These are phyloP conservation scores for Microbotryum silenes-acaulis DNA, from an alignment of 1,284 basidiomycete species.

Conservation along the genomic window DNA sequence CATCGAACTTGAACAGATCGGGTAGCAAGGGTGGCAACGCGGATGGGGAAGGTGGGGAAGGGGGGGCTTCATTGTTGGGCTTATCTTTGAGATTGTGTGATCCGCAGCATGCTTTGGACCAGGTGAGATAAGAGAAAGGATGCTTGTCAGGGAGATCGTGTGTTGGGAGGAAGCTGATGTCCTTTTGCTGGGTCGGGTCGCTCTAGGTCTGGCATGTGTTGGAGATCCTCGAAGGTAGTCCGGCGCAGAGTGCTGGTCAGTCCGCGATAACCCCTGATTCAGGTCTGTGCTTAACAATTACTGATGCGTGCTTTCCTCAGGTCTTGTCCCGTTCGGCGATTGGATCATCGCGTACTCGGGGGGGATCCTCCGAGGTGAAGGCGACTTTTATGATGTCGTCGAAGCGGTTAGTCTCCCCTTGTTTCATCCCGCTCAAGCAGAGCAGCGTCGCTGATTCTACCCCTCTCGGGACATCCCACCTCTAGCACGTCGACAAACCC, in stretches of 20 bases:
- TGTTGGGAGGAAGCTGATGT: background rate
- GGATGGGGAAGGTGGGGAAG: slow-evolving; percentile 15
- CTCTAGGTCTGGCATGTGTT: slow-evolving; percentile 84
- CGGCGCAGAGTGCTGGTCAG: slow-evolving; percentile 69
- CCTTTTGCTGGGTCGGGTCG: background rate
- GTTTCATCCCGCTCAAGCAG: background rate
- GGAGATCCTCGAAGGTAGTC: slow-evolving; percentile 90
- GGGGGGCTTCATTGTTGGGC: slow-evolving; percentile 67
- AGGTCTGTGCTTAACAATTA: background rate
- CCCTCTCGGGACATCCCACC: background rate
- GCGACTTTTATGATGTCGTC: slow-evolving; percentile 93
- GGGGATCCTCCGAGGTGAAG: slow-evolving; percentile 81
- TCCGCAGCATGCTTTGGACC: slow-evolving; percentile 77
- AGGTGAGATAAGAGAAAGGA: slow-evolving; percentile 38
- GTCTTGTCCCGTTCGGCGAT: slow-evolving; percentile 78
- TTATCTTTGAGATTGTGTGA: slow-evolving; percentile 85
- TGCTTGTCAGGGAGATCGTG: background rate
- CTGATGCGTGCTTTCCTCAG: slow-evolving; percentile 36
- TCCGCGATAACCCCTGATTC: background rate
- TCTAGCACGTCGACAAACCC: slow-evolving; percentile 83
- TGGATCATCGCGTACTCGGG: slow-evolving; percentile 93
- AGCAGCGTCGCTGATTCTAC: background rate
- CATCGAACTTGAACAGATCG: slow-evolving; percentile 34
- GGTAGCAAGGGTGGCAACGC: slow-evolving; percentile 17
- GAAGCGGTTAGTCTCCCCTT: slow-evolving; percentile 59